A percentile compares a stretch with the other conserved stretches of the same genome.
Conservation (phyloP, 1,284 basidiomycete species). For the Sanghuangporus weigelae region DNA sequence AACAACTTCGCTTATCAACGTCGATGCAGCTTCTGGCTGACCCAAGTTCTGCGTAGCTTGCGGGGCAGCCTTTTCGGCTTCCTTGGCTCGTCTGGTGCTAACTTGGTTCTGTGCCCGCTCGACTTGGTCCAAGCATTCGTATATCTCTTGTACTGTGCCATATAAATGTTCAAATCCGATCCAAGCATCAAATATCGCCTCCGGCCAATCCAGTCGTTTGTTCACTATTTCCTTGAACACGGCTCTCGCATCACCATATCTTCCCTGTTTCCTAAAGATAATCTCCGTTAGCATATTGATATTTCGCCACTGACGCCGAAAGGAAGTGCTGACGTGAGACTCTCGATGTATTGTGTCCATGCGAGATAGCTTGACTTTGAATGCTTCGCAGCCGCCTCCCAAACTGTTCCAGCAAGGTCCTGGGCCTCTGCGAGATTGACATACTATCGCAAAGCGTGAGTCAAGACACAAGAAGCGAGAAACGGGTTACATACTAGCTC, state of each 20-base stretch:
- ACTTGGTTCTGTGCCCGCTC: slow-evolving; percentile 61
- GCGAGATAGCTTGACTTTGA: slow-evolving; percentile 66
- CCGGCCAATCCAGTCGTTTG: slow-evolving; percentile 86
- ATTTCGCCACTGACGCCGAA: background rate
- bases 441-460: slow-evolving; percentile 31
- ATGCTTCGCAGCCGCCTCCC: slow-evolving; percentile 58
- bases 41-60: slow-evolving; percentile 46
- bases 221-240: slow-evolving; percentile 59
- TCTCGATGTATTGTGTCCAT: slow-evolving; percentile 65
- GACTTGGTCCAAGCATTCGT: slow-evolving; percentile 63
- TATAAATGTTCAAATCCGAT: slow-evolving; percentile 79
- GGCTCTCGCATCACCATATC: slow-evolving; percentile 56
- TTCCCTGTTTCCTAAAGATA: slow-evolving; percentile 45
- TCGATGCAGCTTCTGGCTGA: slow-evolving; percentile 38
- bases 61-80: slow-evolving; percentile 51
- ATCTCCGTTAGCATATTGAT: background rate
- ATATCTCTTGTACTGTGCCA: slow-evolving; percentile 67
- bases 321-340: slow-evolving; percentile 49
- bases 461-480: slow-evolving; percentile 1
- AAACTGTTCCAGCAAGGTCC: slow-evolving; percentile 53
- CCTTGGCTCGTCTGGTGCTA: slow-evolving; percentile 63
- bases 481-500: slow-evolving; percentile 51
- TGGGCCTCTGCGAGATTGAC: slow-evolving; percentile 41
- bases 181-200: slow-evolving; percentile 88
- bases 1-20: slow-evolving; percentile 31